Evolutionary conservation across 2,329 filamentous ascomycete species (phyloP).

Genomic region (Calycina marina): DNA sequence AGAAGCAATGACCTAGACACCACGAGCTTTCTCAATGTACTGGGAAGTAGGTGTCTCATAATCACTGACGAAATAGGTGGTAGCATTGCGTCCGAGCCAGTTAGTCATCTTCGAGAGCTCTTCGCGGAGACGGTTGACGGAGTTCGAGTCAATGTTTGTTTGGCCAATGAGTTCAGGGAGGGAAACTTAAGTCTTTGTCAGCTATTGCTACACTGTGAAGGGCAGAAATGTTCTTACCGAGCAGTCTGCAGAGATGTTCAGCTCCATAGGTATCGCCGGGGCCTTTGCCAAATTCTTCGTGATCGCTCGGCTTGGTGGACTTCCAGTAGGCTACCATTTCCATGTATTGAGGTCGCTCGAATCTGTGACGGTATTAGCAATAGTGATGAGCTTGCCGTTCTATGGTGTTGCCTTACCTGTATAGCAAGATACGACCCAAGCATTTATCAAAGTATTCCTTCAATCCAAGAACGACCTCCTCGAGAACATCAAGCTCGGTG

Average conservation of each 20-base stretch:
- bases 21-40: conserved; percentile 52
- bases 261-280: conserved; percentile 78
- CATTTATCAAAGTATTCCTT: conserved; percentile 90
- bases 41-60: conserved; percentile 61
- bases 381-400: too few relatives aligned
- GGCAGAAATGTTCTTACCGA: conserved; percentile 55
- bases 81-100: conserved; percentile 61
- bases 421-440: conserved; percentile 77
- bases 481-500: conserved; percentile 69
- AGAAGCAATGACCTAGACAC: too few relatives aligned
- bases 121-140: conserved; percentile 74
- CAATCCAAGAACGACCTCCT: conserved; percentile 75
- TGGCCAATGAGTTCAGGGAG: conserved; percentile 90
- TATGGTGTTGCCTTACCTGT: conserved; percentile 37
- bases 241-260: conserved; percentile 77
- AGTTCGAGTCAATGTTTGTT: conserved; percentile 94
- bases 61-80: conserved; percentile 61
- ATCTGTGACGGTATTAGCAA: conserved; percentile 32
- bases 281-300: conserved; percentile 41
- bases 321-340: conserved; percentile 61
- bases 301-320: conserved; percentile 42
- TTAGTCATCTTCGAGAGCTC: conserved; percentile 75
- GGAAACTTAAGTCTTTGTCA: conserved; percentile 56
- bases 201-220: too few relatives aligned
- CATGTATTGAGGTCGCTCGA: conserved; percentile 80